Conservation (phyloP, 2,329 filamentous ascomycete species). For the Pestalotiopsis sp. region DNA sequence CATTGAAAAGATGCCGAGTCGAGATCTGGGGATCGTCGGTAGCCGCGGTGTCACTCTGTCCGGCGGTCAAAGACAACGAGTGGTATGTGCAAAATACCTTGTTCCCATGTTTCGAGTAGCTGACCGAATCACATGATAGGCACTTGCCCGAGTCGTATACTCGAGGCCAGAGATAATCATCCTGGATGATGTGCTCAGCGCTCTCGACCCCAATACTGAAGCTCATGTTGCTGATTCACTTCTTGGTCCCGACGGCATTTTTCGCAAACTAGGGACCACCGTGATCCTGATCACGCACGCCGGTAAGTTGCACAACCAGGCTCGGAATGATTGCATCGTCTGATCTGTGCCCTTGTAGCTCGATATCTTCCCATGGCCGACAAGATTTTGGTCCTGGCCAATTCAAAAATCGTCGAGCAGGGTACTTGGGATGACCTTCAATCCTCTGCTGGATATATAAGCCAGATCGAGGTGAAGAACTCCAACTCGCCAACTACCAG, state of each 20-base stretch:
- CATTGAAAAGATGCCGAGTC: constrained; percentile 25
- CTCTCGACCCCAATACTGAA: constrained; percentile 37
- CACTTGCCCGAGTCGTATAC: constrained; percentile 40
- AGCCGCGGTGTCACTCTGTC: constrained; percentile 19
- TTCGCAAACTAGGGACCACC: constrained; percentile 30
- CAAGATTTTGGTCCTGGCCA: constrained; percentile 33
- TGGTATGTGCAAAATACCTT: constrained; percentile 6
- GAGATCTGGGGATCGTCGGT: constrained; percentile 30
- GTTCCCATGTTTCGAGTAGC: not conserved
- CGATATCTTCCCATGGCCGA: constrained; percentile 32
- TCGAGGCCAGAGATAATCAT: constrained; percentile 30
- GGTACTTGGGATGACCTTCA: constrained; percentile 25
- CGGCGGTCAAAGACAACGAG: constrained; percentile 25
- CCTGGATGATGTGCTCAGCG: constrained; percentile 40
- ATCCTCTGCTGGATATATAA: not conserved
- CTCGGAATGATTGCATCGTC: too few species aligned
- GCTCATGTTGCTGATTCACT: constrained; percentile 30
- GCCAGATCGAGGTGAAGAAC: not conserved
- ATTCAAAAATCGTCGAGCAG: constrained; percentile 29
- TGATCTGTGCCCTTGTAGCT: constrained; percentile 17
- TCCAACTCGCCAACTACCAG: not conserved
- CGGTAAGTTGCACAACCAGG: not conserved
- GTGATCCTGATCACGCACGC: constrained; percentile 20
- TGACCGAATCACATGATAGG: constrained; percentile 24
- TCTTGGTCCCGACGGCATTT: constrained; percentile 31